These are phyloP conservation scores for Mortierella sp. DNA, from an alignment of 371 early-diverging fungal species.

Conservation along the genomic window DNA sequence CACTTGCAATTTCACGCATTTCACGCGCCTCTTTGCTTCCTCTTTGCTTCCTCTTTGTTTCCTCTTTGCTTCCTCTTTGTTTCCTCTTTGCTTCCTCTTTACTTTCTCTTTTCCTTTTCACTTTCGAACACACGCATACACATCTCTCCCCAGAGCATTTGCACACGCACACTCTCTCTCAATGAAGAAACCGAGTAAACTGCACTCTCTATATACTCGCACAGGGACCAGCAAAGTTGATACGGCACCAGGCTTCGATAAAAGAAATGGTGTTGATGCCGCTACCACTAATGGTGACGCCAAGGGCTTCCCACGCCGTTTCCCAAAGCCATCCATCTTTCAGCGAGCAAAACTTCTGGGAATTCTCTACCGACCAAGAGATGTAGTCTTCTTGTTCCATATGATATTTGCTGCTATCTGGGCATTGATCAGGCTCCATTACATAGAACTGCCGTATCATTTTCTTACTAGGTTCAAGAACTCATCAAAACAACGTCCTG, in stretches of 20 bases:
- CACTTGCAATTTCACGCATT: too few species aligned
- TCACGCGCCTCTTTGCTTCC: not conserved
- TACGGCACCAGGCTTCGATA: not conserved
- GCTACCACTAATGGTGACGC: not conserved
- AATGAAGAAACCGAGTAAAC: constrained; percentile 6
- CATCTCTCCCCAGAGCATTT: too few species aligned
- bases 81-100: too few species aligned
- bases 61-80: too few species aligned
- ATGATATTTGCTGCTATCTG: constrained; percentile 7
- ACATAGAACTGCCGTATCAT: constrained; percentile 33
- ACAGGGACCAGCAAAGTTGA: constrained; percentile 1
- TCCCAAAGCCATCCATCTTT: constrained; percentile 24
- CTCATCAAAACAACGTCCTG: constrained; percentile 31
- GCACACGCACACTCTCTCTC: too few species aligned
- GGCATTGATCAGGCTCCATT: constrained; percentile 31
- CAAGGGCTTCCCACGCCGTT: not conserved
- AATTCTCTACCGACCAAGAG: constrained; percentile 21
- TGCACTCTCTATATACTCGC: constrained; percentile 4
- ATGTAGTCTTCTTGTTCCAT: constrained; percentile 17
- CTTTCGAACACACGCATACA: not conserved
- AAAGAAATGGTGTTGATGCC: not conserved
- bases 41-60: not conserved
- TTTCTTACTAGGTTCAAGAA: constrained; percentile 31
- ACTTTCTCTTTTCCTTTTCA: not conserved
- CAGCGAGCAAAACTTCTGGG: constrained; percentile 26